phyloP scores from a whole-genome alignment of 495 filamentous ascomycete species.

The Haplographium delicatum region DNA sequence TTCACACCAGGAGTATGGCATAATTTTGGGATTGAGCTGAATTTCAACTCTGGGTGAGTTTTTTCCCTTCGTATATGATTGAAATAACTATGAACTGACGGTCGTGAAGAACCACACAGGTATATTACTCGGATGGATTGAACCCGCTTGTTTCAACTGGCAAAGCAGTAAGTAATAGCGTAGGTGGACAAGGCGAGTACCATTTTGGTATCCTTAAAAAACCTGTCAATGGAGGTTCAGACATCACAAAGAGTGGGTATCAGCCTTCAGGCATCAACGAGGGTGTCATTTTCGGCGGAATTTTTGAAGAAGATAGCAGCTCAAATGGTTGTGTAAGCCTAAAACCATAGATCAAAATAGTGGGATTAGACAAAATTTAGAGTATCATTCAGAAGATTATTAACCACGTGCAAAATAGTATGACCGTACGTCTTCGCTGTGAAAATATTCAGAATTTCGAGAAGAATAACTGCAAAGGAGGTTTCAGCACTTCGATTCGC shows the following conservation, averaged over 20 bases:
- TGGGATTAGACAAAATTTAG: too few relatives aligned
- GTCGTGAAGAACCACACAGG: slow-evolving; percentile 31
- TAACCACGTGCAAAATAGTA: too few relatives aligned
- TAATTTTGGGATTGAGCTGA: slow-evolving; percentile 42
- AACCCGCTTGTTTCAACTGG: slow-evolving; percentile 31
- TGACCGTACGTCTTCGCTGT: too few relatives aligned
- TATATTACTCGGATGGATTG: slow-evolving; percentile 34
- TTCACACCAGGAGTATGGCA: slow-evolving; percentile 35
- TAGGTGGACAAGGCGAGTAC: slow-evolving; percentile 41
- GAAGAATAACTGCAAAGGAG: background rate
- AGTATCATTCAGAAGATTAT: too few relatives aligned
- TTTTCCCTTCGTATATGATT: background rate
- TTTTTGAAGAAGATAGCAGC: slow-evolving; percentile 40
- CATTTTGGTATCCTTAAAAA: slow-evolving; percentile 45
- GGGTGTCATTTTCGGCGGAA: slow-evolving; percentile 40
- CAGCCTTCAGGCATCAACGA: slow-evolving; percentile 38
- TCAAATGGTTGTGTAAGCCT: slow-evolving; percentile 29
- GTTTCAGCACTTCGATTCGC: background rate
- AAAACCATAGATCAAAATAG: background rate
- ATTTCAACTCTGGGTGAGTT: slow-evolving; percentile 29
- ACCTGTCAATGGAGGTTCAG: slow-evolving; percentile 26
- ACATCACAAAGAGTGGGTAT: slow-evolving; percentile 36
- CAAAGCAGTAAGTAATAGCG: slow-evolving; percentile 31
- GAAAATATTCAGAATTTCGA: too few relatives aligned
- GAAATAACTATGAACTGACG: background rate